These are phyloP conservation scores for Nymphaea colorata DNA, from an alignment of 164 flowering plant genomes.

Conservation along the genomic window DNA sequence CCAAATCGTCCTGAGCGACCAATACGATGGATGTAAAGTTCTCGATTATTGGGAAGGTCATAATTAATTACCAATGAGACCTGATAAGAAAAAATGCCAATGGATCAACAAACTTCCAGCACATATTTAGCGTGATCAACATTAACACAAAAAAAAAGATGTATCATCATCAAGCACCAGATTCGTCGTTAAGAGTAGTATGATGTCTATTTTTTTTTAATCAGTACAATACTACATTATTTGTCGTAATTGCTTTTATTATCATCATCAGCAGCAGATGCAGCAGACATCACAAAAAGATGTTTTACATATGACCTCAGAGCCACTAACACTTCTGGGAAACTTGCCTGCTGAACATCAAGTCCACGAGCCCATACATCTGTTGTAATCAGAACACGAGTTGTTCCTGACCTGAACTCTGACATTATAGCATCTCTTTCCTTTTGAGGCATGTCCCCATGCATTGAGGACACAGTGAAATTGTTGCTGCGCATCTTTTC, in stretches of 20 bases:
- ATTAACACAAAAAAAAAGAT: not conserved
- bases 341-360: constrained; percentile 92
- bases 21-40: constrained; percentile 93
- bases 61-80: constrained; percentile 94
- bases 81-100: constrained; percentile 17
- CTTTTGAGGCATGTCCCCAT: constrained; percentile 97
- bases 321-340: not conserved
- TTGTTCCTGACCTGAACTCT: constrained; percentile 65
- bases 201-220: no score
- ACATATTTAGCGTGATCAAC: not conserved
- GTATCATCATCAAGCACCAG: not conserved
- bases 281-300: not conserved
- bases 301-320: not conserved
- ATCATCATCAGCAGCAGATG: not conserved
- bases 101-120: not conserved
- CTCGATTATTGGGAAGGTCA: constrained; percentile 95
- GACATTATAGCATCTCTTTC: constrained; percentile 92
- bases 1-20: constrained; percentile 99
- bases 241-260: no score
- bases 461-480: constrained; percentile 77
- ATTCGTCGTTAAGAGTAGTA: no score
- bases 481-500: constrained; percentile 14
- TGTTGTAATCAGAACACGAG: constrained; percentile 86
- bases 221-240: no score
- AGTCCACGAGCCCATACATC: constrained; percentile 98